These are phyloP conservation scores for Fusarium phyllophilum DNA, from an alignment of 2,329 filamentous ascomycete genomes.

Conservation along the genomic window DNA sequence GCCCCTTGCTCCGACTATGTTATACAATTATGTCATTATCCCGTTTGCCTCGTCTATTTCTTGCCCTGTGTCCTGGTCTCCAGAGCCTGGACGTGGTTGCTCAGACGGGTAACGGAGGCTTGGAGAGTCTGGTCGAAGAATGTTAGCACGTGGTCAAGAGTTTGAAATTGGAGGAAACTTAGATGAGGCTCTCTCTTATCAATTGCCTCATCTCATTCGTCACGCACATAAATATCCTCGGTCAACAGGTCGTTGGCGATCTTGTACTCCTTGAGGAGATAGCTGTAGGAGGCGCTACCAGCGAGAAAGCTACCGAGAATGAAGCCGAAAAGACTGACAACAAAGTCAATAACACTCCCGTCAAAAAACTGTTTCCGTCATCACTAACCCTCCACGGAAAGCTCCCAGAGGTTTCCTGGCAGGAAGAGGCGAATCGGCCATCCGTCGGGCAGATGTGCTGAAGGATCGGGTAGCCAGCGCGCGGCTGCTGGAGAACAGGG, in stretches of 20 bases:
- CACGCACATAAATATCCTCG: conserved; percentile 93
- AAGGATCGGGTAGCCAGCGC: conserved; percentile 55
- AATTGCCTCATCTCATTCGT: conserved; percentile 11
- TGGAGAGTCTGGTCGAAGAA: conserved; percentile 75
- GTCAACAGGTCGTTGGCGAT: conserved; percentile 91
- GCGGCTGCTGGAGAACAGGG: conserved; percentile 55
- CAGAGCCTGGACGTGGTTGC: conserved; percentile 81
- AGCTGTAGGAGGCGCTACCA: conserved; percentile 87
- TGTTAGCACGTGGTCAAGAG: conserved; percentile 1
- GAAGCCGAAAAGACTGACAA: conserved; percentile 84
- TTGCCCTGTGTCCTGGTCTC: conserved; percentile 83
- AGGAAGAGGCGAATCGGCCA: conserved; percentile 60
- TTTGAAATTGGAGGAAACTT: not conserved
- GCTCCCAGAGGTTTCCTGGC: conserved; percentile 68
- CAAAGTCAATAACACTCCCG: conserved; percentile 13
- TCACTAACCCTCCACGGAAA: conserved; percentile 68
- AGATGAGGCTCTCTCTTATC: not conserved
- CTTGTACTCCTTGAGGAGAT: conserved; percentile 93
- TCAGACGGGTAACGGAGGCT: conserved; percentile 85
- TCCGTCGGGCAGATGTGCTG: conserved; percentile 61
- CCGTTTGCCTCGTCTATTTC: conserved; percentile 65
- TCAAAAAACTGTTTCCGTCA: not conserved
- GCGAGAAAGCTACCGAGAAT: conserved; percentile 84
- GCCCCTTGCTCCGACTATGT: conserved; percentile 20
- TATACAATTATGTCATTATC: conserved; percentile 30